Evolutionary conservation across 805 yeast genomes (phyloP).

Genomic region (Cyberlindnera misumaiensis): DNA sequence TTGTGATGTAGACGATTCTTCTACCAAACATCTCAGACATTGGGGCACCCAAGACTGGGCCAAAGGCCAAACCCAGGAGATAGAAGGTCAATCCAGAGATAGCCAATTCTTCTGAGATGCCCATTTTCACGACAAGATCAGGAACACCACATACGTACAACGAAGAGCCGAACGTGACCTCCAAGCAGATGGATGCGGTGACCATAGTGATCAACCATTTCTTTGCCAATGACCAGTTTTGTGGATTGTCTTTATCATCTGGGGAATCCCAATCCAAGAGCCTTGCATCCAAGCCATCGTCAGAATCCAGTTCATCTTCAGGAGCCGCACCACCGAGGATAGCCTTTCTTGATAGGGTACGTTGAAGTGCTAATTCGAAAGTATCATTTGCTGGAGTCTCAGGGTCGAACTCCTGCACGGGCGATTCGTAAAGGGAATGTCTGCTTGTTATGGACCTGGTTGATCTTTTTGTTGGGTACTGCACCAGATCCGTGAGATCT

Average conservation of each 20-base stretch:
- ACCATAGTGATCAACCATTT: constrained; percentile 63
- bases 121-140: constrained; percentile 40
- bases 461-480: constrained; percentile 3
- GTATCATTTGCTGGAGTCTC: constrained; percentile 13
- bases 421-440: constrained; percentile 15
- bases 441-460: constrained; percentile 13
- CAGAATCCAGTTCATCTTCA: constrained; percentile 1
- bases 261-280: constrained; percentile 55
- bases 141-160: constrained; percentile 60
- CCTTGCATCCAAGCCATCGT: constrained; percentile 30
- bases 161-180: constrained; percentile 71
- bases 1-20: constrained; percentile 48
- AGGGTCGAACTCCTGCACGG: constrained; percentile 8
- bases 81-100: constrained; percentile 66
- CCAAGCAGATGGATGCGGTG: constrained; percentile 58
- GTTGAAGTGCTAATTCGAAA: constrained; percentile 18
- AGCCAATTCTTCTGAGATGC: constrained; percentile 53
- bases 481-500: no score
- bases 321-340: constrained; percentile 4
- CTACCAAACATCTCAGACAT: constrained; percentile 66
- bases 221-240: constrained; percentile 58
- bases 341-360: constrained; percentile 22
- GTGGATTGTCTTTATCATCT: constrained; percentile 56
- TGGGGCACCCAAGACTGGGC: constrained; percentile 69
- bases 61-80: constrained; percentile 61